These are phyloP conservation scores for Saccharomycopsis fibuligera DNA, from an alignment of 805 yeast species.

Conservation along the genomic window DNA sequence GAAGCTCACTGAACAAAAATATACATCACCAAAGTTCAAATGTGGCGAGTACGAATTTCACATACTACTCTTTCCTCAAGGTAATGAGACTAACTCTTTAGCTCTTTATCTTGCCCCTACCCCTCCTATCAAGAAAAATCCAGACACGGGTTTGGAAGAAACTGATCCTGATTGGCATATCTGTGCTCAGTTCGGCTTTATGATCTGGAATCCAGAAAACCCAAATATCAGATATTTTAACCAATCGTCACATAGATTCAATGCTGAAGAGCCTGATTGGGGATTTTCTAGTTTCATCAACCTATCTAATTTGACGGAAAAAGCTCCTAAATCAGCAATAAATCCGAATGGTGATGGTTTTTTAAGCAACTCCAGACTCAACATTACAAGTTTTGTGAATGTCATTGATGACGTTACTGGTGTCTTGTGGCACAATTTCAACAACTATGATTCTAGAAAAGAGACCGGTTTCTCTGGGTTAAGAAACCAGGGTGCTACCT, in stretches of 20 bases:
- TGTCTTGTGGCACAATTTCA: constrained; percentile 85
- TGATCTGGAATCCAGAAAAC: constrained; percentile 73
- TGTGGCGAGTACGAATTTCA: constrained; percentile 66
- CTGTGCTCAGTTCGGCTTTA: constrained; percentile 88
- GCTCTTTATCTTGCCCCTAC: constrained; percentile 81
- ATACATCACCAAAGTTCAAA: constrained; percentile 38
- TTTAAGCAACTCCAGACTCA: constrained; percentile 46
- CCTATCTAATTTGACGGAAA: constrained; percentile 35
- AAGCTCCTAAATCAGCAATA: constrained; percentile 25
- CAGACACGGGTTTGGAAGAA: constrained; percentile 26
- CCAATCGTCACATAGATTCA: constrained; percentile 74
- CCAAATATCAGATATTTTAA: constrained; percentile 54
- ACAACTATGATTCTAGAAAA: constrained; percentile 78
- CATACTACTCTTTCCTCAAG: constrained; percentile 70
- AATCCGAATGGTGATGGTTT: constrained; percentile 34
- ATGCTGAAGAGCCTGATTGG: constrained; percentile 81
- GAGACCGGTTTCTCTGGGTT: constrained; percentile 90
- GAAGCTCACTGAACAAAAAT: constrained; percentile 26
- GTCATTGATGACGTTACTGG: constrained; percentile 88
- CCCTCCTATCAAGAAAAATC: constrained; percentile 27
- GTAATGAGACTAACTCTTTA: constrained; percentile 52
- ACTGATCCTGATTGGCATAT: constrained; percentile 63
- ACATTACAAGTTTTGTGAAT: constrained; percentile 71
- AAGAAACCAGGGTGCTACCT: constrained; percentile 96
- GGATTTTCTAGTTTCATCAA: constrained; percentile 82